phyloP scores from a whole-genome alignment of 1,139 yeast species.

The Geotrichum carabidarum region DNA sequence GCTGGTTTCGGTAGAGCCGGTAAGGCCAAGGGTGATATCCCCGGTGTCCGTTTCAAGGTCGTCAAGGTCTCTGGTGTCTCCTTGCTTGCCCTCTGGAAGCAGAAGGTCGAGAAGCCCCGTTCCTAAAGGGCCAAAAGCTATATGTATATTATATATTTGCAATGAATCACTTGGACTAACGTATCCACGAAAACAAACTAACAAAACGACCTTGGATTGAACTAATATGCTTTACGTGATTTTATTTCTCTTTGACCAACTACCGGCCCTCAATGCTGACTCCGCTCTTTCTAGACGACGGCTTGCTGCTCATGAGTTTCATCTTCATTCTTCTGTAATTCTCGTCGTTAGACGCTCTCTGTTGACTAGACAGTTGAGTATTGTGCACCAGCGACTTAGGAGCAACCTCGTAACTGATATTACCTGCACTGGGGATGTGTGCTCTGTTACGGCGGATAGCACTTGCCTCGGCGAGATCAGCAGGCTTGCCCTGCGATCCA shows the following conservation, averaged over 20 bases:
- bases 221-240: not conserved
- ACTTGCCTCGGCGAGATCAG: slow-evolving; percentile 74
- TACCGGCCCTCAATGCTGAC: slow-evolving; percentile 68
- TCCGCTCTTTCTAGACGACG: slow-evolving; percentile 53
- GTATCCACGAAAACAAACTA: not conserved
- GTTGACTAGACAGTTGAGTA: slow-evolving; percentile 48
- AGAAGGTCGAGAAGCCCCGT: slow-evolving; percentile 99
- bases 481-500: slow-evolving; percentile 37
- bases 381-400: slow-evolving; percentile 55
- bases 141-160: slow-evolving; percentile 5
- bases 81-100: slow-evolving; percentile 99
- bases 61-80: slow-evolving; percentile 99
- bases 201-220: not conserved
- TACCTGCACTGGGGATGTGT: slow-evolving; percentile 85
- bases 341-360: slow-evolving; percentile 52
- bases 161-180: not conserved
- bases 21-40: slow-evolving; percentile 99
- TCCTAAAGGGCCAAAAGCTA: slow-evolving; percentile 51
- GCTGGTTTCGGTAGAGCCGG: slow-evolving; percentile 99
- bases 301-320: slow-evolving; percentile 48
- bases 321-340: slow-evolving; percentile 68
- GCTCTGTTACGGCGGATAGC: slow-evolving; percentile 89
- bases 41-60: slow-evolving; percentile 99
- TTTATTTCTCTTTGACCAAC: not conserved
- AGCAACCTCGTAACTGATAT: slow-evolving; percentile 85